Base-by-base conservation (phyloP, 352 stramenopile genomes). In the Vaucheria bursata region DNA sequence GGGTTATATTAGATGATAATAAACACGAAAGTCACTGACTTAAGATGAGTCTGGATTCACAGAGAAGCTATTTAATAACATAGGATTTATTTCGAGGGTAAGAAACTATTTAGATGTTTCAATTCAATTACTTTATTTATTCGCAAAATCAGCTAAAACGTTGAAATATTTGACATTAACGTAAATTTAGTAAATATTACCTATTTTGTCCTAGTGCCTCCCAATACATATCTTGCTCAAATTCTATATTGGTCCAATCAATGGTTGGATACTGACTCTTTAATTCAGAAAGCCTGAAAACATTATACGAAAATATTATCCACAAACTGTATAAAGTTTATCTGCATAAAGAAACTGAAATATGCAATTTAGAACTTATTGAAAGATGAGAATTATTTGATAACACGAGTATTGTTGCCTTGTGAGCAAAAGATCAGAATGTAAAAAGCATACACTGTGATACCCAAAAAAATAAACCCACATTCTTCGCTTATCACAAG, bases 401-500 rank as follows among this genome's bases (percentile, higher is more conserved):
- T 18, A 59, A 25, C 45, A 18, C 45, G 45, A 59, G 12, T 59
- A 12, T 59, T 25, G 25, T 18, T 59, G 25, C 45, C 45, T 59
- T 59, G 45, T 18, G 25, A 59, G 25, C 25, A 12, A 18, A 18
- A 25, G 45, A 59, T 59, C 45, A 59, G 45, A 59, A 12, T 25
- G 25, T 59, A 59, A 18, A 25, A 25, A 18, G 45, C 45, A 59
- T 12, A 59, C 12, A 59, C 45, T 59, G 45, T 25, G 12, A 59
- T 59, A 59, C 45, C 53, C 7, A 65, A n/a, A 2, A 73, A n/a
- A 65, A 2, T 18, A 12, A 5, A 72, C 74, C 77, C 66, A 82
- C 77, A 65, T 75, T 45, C 77, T 74, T 7, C 52, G 52, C 53
- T 68, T 68, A 35, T 82, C 77, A 40, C 77, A 82, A n/a, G 64